Percentiles rank a stretch among this genome's conserved stretches.
phyloP scores from a whole-genome alignment of 2,329 filamentous ascomycete species.

The Ceratocystis ficicola region DNA sequence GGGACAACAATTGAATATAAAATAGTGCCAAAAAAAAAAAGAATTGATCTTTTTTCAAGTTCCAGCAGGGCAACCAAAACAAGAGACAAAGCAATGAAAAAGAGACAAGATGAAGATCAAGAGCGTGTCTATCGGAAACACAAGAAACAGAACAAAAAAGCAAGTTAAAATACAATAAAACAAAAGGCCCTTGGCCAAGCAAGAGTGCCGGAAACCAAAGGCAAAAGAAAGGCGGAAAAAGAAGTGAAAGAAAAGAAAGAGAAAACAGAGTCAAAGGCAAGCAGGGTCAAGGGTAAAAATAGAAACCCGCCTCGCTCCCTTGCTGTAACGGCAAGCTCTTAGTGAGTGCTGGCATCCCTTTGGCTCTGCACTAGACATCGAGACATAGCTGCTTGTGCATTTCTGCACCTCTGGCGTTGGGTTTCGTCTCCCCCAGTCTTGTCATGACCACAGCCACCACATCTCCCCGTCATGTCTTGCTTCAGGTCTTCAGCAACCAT shows the following conservation, averaged over 20 bases:
- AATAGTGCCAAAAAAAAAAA: background rate
- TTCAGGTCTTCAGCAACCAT: too few species aligned
- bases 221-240: background rate
- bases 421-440: too few species aligned
- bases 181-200: background rate
- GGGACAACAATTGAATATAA: background rate
- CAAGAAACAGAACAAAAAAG: too few species aligned
- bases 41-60: background rate
- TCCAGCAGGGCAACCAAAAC: background rate
- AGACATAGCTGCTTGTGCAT: too few species aligned
- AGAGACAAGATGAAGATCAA: background rate
- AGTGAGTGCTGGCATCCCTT: too few species aligned
- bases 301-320: background rate
- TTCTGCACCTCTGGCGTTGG: too few species aligned
- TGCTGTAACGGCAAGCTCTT: too few species aligned
- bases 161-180: too few species aligned
- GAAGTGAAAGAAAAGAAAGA: background rate
- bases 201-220: background rate
- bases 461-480: too few species aligned
- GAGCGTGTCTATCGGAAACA: too few species aligned
- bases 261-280: background rate
- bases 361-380: too few species aligned
- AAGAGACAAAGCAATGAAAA: background rate
- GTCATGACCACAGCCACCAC: too few species aligned
- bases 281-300: background rate